A percentile compares a stretch with the other conserved stretches of the same genome.
Conservation (phyloP, 306 rosid species). For the Citrullus amarus region DNA sequence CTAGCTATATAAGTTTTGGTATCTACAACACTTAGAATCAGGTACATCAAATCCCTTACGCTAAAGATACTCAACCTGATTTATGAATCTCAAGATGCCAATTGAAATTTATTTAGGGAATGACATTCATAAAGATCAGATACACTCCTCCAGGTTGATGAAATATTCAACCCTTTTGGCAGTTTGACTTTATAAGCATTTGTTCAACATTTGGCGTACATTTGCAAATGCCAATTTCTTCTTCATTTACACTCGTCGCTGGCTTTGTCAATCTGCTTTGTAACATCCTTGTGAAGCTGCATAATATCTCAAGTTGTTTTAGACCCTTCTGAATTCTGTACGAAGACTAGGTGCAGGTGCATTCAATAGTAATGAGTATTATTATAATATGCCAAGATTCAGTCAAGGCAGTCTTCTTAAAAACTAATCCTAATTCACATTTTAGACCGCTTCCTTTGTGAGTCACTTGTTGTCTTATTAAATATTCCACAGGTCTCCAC, state of each 20-base stretch:
- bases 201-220: background rate
- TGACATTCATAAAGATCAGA: background rate
- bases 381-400: background rate
- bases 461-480: background rate
- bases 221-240: background rate
- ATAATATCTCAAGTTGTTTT: background rate
- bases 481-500: background rate
- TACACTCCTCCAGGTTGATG: background rate
- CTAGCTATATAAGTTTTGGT: background rate
- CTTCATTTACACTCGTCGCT: background rate
- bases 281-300: background rate
- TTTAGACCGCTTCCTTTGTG: background rate
- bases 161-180: background rate
- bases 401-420: background rate
- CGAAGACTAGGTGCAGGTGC: background rate
- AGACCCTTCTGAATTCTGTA: background rate
- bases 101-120: background rate
- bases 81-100: background rate
- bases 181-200: background rate
- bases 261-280: background rate
- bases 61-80: background rate
- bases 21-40: background rate
- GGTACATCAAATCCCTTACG: background rate
- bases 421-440: background rate
- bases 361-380: background rate